Conservation (phyloP, 106 monocot genomes). For the Dendrobium huoshanense region DNA sequence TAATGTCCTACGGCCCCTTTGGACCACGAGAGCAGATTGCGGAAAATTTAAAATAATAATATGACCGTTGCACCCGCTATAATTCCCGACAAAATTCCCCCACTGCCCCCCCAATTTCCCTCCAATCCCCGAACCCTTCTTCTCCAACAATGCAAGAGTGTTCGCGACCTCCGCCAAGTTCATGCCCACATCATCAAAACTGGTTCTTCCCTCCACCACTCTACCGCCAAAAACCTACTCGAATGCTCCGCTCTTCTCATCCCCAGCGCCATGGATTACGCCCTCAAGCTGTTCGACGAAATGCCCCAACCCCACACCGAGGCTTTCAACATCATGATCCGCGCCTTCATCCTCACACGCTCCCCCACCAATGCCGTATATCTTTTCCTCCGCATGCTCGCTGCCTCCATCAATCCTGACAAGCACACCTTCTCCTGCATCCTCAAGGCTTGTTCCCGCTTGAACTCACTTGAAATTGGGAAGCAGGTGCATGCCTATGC, state of each 20-base stretch:
- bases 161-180: constrained; percentile 41
- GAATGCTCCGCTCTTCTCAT: constrained; percentile 42
- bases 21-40: not conserved
- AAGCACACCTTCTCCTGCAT: constrained; percentile 38
- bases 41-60: not conserved
- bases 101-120: not conserved
- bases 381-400: constrained; percentile 29
- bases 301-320: constrained; percentile 22
- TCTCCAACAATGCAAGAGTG: constrained; percentile 32
- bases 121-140: constrained; percentile 22
- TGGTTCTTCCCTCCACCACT: constrained; percentile 13
- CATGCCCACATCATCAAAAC: constrained; percentile 54
- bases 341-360: constrained; percentile 29
- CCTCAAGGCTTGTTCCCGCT: constrained; percentile 46
- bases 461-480: constrained; percentile 15
- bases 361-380: constrained; percentile 17
- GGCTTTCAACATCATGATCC: constrained; percentile 45
- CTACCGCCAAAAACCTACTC: constrained; percentile 40
- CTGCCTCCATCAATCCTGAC: constrained; percentile 26
- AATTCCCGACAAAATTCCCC: constrained; percentile 5
- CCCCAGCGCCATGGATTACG: constrained; percentile 34
- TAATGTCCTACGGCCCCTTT: too few relatives aligned
- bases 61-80: not conserved
- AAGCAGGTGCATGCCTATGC: constrained; percentile 24
- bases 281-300: constrained; percentile 36